Evolutionary conservation across 106 monocot species (phyloP).

Genomic region (Alisma plantagoaquatica): DNA sequence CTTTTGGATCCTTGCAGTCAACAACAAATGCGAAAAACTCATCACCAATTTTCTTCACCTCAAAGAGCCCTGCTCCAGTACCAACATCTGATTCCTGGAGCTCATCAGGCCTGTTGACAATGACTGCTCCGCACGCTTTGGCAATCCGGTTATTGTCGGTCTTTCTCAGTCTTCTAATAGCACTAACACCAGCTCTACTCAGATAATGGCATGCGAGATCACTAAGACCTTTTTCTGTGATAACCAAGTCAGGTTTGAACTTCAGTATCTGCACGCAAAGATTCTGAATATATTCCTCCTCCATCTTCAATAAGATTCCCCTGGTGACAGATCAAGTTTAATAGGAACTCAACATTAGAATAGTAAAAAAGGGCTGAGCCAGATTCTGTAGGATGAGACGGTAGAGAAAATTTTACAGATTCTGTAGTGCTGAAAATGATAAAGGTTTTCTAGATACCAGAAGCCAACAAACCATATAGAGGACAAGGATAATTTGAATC

Average conservation of each 20-base stretch:
- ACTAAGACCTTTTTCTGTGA: slow-evolving; percentile 92
- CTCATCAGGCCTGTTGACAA: slow-evolving; percentile 94
- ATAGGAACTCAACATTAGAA: too few relatives aligned
- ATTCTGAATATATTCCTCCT: slow-evolving; percentile 95
- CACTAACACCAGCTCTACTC: slow-evolving; percentile 91
- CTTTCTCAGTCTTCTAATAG: slow-evolving; percentile 80
- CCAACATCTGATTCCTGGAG: slow-evolving; percentile 96
- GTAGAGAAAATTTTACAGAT: too few relatives aligned
- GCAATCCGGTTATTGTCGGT: slow-evolving; percentile 92
- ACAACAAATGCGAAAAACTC: slow-evolving; percentile 94
- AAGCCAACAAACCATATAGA: too few relatives aligned
- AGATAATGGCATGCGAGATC: slow-evolving; percentile 92
- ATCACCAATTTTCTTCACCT: slow-evolving; percentile 93
- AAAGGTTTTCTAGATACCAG: too few relatives aligned
- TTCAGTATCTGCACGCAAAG: slow-evolving; percentile 74
- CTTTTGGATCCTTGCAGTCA: slow-evolving; percentile 92
- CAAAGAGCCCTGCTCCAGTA: slow-evolving; percentile 88
- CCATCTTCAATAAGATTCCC: slow-evolving; percentile 85
- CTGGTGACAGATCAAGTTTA: too few relatives aligned
- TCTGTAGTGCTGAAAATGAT: too few relatives aligned
- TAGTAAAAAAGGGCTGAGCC: too few relatives aligned
- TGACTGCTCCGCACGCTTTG: slow-evolving; percentile 79
- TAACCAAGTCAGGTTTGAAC: slow-evolving; percentile 89
- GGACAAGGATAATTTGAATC: too few relatives aligned
- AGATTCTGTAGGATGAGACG: too few relatives aligned